These are phyloP conservation scores for Ophioceras dolichostomum DNA, from an alignment of 2,329 filamentous ascomycete genomes.

Conservation along the genomic window DNA sequence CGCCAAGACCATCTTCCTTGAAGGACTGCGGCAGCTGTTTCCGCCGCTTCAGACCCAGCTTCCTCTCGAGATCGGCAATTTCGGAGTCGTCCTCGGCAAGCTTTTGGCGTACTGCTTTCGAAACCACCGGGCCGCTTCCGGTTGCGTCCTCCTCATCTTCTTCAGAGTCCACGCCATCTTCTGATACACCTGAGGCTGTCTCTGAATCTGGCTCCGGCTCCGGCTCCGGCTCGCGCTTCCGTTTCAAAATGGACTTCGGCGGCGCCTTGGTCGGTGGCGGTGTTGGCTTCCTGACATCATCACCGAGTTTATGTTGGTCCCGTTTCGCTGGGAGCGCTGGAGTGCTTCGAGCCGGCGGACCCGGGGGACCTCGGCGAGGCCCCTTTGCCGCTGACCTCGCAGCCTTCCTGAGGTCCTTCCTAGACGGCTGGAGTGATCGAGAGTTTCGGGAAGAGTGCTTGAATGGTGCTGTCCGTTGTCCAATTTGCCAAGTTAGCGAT, in stretches of 20 bases:
- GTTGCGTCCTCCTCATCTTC: conserved; percentile 10
- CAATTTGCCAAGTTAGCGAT: too few relatives aligned
- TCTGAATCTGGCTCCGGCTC: background rate
- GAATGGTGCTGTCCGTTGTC: too few relatives aligned
- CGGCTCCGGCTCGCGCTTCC: background rate
- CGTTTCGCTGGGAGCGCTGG: too few relatives aligned
- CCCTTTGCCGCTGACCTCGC: conserved; percentile 54
- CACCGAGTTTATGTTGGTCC: too few relatives aligned
- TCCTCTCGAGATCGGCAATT: conserved; percentile 78
- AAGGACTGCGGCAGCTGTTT: conserved; percentile 64
- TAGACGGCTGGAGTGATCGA: conserved; percentile 11
- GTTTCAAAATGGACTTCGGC: background rate
- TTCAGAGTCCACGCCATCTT: conserved; percentile 4
- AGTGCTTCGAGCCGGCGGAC: too few relatives aligned
- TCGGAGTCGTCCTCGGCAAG: conserved; percentile 76
- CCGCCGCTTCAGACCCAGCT: conserved; percentile 67
- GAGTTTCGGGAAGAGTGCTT: background rate
- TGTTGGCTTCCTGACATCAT: too few relatives aligned
- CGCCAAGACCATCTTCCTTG: conserved; percentile 71
- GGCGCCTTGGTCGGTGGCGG: too few relatives aligned
- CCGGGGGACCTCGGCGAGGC: conserved; percentile 20
- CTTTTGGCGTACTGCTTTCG: conserved; percentile 40
- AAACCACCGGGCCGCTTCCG: conserved; percentile 12
- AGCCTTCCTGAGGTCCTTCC: conserved; percentile 57
- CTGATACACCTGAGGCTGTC: background rate